phyloP scores from a whole-genome alignment of 352 stramenopile genomes.

The Pythium aquatile region DNA sequence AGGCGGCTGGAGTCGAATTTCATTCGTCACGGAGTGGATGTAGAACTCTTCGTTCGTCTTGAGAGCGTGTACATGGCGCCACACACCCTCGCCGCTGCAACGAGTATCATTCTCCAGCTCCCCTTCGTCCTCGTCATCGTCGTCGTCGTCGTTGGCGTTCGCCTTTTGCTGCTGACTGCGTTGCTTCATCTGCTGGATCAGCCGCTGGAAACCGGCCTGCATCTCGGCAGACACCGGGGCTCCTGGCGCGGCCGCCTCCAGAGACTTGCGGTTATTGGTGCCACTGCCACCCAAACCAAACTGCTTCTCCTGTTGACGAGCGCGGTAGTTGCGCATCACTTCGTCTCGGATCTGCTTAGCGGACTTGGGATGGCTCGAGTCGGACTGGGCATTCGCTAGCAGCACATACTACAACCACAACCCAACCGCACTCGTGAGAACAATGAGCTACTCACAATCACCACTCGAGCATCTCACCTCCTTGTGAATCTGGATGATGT shows the following conservation, averaged over 20 bases:
- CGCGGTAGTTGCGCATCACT: constrained; percentile 66
- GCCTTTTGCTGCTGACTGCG: constrained; percentile 38
- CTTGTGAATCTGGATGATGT: constrained; percentile 89
- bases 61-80: constrained; percentile 69
- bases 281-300: constrained; percentile 7
- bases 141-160: not conserved
- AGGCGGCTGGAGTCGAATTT: constrained; percentile 68
- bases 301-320: constrained; percentile 66
- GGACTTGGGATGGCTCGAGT: constrained; percentile 77
- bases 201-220: constrained; percentile 71
- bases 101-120: not conserved
- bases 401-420: constrained; percentile 57
- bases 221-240: constrained; percentile 50
- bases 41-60: constrained; percentile 71
- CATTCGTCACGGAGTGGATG: constrained; percentile 69
- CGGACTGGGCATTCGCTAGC: constrained; percentile 74
- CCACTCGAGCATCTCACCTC: constrained; percentile 41
- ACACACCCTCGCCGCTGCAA: constrained; percentile 30
- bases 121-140: constrained; percentile 1
- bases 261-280: constrained; percentile 18
- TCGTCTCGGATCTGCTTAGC: constrained; percentile 57
- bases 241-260: constrained; percentile 5
- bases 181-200: constrained; percentile 66
- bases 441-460: not conserved
- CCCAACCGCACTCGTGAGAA: constrained; percentile 1